Evolutionary conservation across 169 alveolate genomes (phyloP).

Genomic region (Eimeria maxima): DNA sequence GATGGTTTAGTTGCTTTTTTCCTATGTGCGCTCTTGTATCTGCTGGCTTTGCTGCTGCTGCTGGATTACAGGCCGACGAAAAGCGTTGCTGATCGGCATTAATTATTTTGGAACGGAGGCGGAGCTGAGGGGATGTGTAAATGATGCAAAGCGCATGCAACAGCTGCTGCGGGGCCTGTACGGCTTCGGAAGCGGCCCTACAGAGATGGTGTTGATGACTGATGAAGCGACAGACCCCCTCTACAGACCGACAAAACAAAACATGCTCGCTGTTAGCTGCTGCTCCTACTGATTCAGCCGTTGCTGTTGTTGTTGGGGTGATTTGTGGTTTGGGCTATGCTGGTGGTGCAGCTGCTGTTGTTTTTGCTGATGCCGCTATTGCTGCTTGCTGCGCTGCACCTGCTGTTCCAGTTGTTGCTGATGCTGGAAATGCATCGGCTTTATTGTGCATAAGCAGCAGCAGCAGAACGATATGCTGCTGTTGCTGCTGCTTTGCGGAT

Average conservation of each 20-base stretch:
- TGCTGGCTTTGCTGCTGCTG: background rate
- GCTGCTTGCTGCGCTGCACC: background rate
- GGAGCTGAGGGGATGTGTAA: slow-evolving; percentile 88
- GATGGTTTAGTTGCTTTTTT: background rate
- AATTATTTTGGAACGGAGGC: slow-evolving; percentile 86
- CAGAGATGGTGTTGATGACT: slow-evolving; percentile 34
- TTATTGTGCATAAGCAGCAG: too few species aligned
- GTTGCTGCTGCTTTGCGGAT: too few species aligned
- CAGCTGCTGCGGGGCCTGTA: slow-evolving; percentile 82
- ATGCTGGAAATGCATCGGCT: too few species aligned
- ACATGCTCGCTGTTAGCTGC: too few species aligned
- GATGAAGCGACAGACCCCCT: slow-evolving; percentile 31
- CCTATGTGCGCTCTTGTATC: background rate
- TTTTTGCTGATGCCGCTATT: background rate
- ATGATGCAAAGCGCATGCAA: slow-evolving; percentile 81
- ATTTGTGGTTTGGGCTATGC: background rate
- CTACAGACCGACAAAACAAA: background rate
- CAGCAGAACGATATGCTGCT: too few species aligned
- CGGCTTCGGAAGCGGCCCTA: slow-evolving; percentile 65
- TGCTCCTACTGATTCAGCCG: background rate
- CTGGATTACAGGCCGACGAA: slow-evolving; percentile 43
- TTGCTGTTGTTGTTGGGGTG: background rate
- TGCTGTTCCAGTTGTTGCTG: background rate
- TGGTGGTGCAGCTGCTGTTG: background rate
- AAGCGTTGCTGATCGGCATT: slow-evolving; percentile 88